phyloP scores from a whole-genome alignment of 495 filamentous ascomycete genomes.

The Tuber magnatum region DNA sequence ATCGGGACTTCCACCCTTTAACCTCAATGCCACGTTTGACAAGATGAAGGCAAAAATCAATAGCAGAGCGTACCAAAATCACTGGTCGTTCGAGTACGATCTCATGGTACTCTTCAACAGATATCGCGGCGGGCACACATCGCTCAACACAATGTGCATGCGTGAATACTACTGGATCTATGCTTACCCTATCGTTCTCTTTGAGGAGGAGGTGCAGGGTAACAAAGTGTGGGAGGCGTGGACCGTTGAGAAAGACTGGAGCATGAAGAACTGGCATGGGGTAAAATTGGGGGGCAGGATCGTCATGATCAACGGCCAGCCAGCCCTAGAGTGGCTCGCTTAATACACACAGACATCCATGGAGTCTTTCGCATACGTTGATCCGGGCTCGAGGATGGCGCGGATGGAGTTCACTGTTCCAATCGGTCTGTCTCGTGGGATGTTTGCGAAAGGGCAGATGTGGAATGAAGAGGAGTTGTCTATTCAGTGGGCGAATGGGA shows the following conservation, averaged over 20 bases:
- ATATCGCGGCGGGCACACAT: slow-evolving; percentile 29
- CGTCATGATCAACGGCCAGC: slow-evolving; percentile 25
- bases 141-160: slow-evolving; percentile 22
- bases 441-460: slow-evolving; percentile 25
- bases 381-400: slow-evolving; percentile 28
- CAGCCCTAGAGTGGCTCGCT: slow-evolving; percentile 12
- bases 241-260: slow-evolving; percentile 21
- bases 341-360: slow-evolving; percentile 23
- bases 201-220: slow-evolving; percentile 10
- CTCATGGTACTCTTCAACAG: slow-evolving; percentile 24
- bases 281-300: slow-evolving; percentile 17
- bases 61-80: slow-evolving; percentile 13
- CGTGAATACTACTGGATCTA: slow-evolving; percentile 27
- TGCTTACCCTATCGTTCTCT: slow-evolving; percentile 22
- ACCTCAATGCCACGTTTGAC: slow-evolving; percentile 25
- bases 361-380: slow-evolving; percentile 27
- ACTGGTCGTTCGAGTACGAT: slow-evolving; percentile 31
- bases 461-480: slow-evolving; percentile 28
- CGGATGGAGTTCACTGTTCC: slow-evolving; percentile 27
- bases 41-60: slow-evolving; percentile 25
- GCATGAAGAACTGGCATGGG: slow-evolving; percentile 11
- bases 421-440: slow-evolving; percentile 7
- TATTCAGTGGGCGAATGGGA: slow-evolving; percentile 27
- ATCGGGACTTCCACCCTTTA: slow-evolving; percentile 20
- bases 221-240: slow-evolving; percentile 20